phyloP scores from a whole-genome alignment of 2,329 filamentous ascomycete genomes.

The Fusarium continuum region DNA sequence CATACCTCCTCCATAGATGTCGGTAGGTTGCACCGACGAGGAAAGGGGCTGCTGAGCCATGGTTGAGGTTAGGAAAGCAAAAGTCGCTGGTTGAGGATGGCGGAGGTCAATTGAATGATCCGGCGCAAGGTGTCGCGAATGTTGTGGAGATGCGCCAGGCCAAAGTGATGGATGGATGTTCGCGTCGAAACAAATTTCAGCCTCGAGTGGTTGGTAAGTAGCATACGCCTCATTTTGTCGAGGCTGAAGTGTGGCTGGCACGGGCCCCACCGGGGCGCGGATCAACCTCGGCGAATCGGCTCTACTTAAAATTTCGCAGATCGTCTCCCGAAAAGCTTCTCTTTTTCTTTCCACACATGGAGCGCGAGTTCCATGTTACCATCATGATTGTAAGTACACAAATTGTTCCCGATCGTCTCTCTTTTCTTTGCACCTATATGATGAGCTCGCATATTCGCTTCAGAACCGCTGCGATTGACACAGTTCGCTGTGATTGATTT shows the following conservation, averaged over 20 bases:
- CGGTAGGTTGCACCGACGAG: constrained; percentile 66
- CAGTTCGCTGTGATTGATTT: constrained; percentile 57
- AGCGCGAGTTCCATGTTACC: constrained; percentile 46
- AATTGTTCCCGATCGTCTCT: background rate
- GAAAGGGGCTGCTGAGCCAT: constrained; percentile 68
- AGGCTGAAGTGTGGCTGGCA: constrained; percentile 27
- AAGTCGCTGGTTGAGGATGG: constrained; percentile 17
- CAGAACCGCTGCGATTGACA: constrained; percentile 63
- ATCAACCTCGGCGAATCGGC: constrained; percentile 30
- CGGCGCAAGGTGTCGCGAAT: constrained; percentile 38
- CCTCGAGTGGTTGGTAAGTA: constrained; percentile 43
- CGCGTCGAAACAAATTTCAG: constrained; percentile 49
- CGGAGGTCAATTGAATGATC: constrained; percentile 41
- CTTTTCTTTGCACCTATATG: constrained; percentile 43
- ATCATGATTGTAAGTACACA: constrained; percentile 52
- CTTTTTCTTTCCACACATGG: constrained; percentile 40
- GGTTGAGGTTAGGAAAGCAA: constrained; percentile 26
- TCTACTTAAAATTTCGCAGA: constrained; percentile 36
- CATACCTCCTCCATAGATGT: constrained; percentile 71
- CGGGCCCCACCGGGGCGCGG: constrained; percentile 10
- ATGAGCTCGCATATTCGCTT: constrained; percentile 57
- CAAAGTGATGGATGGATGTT: constrained; percentile 26
- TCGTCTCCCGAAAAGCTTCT: constrained; percentile 3
- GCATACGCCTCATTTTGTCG: constrained; percentile 11
- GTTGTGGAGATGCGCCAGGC: constrained; percentile 42